Evolutionary conservation across 2,329 filamentous ascomycete species (phyloP).

Genomic region (Botryotinia calthae): DNA sequence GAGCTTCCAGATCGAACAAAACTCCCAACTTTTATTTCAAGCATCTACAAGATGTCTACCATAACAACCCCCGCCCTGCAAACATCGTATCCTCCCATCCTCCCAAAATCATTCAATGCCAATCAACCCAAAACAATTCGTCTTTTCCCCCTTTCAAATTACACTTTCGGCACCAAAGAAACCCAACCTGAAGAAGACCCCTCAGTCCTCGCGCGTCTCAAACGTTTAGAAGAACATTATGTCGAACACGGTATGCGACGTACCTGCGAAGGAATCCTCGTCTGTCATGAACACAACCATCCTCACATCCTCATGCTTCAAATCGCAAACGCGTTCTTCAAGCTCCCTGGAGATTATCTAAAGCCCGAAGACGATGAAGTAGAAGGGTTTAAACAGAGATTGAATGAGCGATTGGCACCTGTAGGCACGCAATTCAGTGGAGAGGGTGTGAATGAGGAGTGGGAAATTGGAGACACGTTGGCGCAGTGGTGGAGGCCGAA

Average conservation of each 20-base stretch:
- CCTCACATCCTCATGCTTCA: slow-evolving; percentile 98
- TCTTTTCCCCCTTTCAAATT: slow-evolving; percentile 93
- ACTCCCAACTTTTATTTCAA: background rate
- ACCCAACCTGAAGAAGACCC: slow-evolving; percentile 97
- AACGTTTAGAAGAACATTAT: slow-evolving; percentile 95
- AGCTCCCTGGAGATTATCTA: slow-evolving; percentile 94
- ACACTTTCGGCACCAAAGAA: slow-evolving; percentile 98
- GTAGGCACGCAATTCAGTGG: slow-evolving; percentile 79
- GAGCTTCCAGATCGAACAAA: slow-evolving; percentile 4
- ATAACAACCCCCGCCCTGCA: slow-evolving; percentile 74
- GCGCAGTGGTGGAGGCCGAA: slow-evolving; percentile 99
- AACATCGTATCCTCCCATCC: slow-evolving; percentile 73
- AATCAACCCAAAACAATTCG: slow-evolving; percentile 89
- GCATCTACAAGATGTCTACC: slow-evolving; percentile 67
- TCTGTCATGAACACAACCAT: slow-evolving; percentile 99
- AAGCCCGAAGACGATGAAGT: slow-evolving; percentile 86
- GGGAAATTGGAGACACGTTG: slow-evolving; percentile 91
- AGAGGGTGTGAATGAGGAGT: slow-evolving; percentile 86
- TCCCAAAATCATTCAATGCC: slow-evolving; percentile 79
- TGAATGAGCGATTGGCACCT: slow-evolving; percentile 91
- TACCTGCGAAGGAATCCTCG: slow-evolving; percentile 93
- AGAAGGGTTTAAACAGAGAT: slow-evolving; percentile 85
- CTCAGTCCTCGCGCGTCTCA: slow-evolving; percentile 86
- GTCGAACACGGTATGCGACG: slow-evolving; percentile 89
- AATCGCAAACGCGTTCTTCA: slow-evolving; percentile 99